Base-by-base conservation (phyloP, 257 asterid species). In the Gardenia jasminoides region DNA sequence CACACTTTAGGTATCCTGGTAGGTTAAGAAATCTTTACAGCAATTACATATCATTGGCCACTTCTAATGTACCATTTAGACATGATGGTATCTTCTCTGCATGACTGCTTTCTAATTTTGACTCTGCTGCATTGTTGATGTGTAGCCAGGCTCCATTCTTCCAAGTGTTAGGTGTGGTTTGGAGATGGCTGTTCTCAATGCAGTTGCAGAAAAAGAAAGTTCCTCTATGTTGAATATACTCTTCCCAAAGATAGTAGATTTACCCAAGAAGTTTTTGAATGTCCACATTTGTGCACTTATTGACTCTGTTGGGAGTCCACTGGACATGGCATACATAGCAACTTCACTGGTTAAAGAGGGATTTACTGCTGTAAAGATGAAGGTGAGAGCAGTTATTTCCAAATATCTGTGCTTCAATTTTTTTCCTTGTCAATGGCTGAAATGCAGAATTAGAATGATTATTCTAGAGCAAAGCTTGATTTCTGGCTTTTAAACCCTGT, bases 91-190 rank as follows among this genome's bases (percentile, higher is more conserved):
- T 17, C n/a, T 54, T 54, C 62, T 54, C 62, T 20, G 62, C 62
- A 17, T 19, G 62, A 54, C 8, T 54, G 10, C 62, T 54, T 54
- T 48, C 54, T 48, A 48, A 48, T 48, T 48, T 48, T 17, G 13
- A 10, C 17, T 48, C 54, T 48, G 3, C 54, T 10, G 54, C 13
- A 48, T 48, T 48, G 54, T 48, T 26, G 22, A 17, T 1, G 48
- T 88, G 70, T 77, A 95, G 99, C 97, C 98, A 71, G 85, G 84
- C 79, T 91, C 98, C 9, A 88, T 96, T 84, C 86, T 88, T 82
- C 97, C 99, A 12, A 93, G 99, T 78, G 97, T 93, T 62, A 86
- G 99, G 79, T 96, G 98, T 44, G 99, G 99, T 66, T 79, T 96
- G 79, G 99, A 96, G 90, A 92, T 91, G 96, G 98, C 99, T 84